These are phyloP conservation scores for Stemphylium vesicarium DNA, from an alignment of 2,329 filamentous ascomycete genomes.

Conservation along the genomic window DNA sequence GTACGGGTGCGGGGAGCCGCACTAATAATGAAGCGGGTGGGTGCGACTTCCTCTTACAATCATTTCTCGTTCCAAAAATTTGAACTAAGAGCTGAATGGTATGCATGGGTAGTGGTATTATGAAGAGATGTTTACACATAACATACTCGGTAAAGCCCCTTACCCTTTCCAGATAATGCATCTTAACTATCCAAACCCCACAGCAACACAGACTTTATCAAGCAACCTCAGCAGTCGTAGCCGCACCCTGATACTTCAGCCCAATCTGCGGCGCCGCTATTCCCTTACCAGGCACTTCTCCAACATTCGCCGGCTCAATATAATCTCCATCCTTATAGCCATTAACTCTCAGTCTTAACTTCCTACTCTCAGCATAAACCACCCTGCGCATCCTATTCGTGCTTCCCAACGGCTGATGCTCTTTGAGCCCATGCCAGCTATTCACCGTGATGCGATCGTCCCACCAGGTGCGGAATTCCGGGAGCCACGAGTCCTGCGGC, in stretches of 20 bases:
- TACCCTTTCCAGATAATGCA: too few species aligned
- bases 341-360: slow-evolving; percentile 49
- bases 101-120: too few species aligned
- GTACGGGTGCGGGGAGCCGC: slow-evolving; percentile 1
- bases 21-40: neutral
- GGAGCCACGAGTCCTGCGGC: slow-evolving; percentile 16
- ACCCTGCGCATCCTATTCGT: slow-evolving; percentile 51
- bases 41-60: too few species aligned
- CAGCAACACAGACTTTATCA: too few species aligned
- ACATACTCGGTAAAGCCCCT: too few species aligned
- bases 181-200: too few species aligned
- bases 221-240: too few species aligned
- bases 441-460: slow-evolving; percentile 51
- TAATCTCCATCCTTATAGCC: slow-evolving; percentile 46
- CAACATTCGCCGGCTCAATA: slow-evolving; percentile 46
- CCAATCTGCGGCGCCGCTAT: slow-evolving; percentile 20
- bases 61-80: too few species aligned
- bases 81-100: too few species aligned
- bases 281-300: slow-evolving; percentile 43
- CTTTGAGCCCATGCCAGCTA: slow-evolving; percentile 50
- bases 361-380: slow-evolving; percentile 51
- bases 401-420: slow-evolving; percentile 49
- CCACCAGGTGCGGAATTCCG: slow-evolving; percentile 51
- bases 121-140: too few species aligned
- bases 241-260: too few species aligned